These are phyloP conservation scores for Carex parvula DNA, from an alignment of 176 grass and related monocot species.

Conservation along the genomic window DNA sequence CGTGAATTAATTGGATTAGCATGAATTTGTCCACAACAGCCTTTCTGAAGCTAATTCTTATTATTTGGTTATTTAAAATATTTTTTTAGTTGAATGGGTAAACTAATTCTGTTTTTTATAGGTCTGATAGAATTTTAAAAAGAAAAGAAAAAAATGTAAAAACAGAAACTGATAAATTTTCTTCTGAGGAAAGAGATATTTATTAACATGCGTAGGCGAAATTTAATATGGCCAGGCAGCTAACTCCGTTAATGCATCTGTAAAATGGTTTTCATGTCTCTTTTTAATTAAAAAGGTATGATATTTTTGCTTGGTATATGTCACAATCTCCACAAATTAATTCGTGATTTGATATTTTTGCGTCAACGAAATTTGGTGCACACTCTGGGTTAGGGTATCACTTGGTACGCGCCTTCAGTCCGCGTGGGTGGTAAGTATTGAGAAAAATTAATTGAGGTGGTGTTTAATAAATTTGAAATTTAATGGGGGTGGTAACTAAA, in stretches of 20 bases:
- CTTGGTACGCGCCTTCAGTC: no score
- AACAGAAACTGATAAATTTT: no score
- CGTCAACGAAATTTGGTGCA: not conserved
- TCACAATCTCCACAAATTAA: not conserved
- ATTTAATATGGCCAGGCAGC: not conserved
- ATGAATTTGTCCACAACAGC: not conserved
- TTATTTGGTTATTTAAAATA: not conserved
- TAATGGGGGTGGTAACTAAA: no score
- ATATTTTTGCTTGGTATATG: slow-evolving; percentile 17
- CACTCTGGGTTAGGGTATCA: no score
- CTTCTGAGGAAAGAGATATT: not conserved
- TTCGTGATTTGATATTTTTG: no score
- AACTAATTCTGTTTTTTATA: no score
- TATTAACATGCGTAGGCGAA: not conserved
- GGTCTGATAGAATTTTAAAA: no score
- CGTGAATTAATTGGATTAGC: not conserved
- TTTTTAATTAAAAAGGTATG: not conserved
- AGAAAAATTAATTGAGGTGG: no score
- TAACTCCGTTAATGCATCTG: not conserved
- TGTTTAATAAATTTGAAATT: no score
- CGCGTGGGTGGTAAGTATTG: no score
- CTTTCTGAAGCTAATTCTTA: not conserved
- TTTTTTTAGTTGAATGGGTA: no score
- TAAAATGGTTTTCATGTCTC: not conserved
- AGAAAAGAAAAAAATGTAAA: no score